A percentile compares a stretch with the other conserved stretches of the same genome.
These are phyloP conservation scores for Erodium maritimum DNA, from an alignment of 345 rosid species.

Conservation along the genomic window DNA sequence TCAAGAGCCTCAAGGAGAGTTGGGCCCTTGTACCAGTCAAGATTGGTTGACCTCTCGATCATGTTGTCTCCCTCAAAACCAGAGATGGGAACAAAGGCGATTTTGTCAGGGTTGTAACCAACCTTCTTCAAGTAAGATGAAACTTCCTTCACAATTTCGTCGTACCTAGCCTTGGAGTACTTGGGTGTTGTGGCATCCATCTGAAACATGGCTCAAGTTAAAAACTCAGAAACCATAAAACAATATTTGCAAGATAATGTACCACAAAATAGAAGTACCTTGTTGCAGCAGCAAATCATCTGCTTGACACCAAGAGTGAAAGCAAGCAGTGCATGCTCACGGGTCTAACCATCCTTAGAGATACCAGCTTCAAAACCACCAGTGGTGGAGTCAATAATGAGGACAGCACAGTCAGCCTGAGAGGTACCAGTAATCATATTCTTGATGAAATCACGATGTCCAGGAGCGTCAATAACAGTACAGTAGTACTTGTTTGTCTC, in stretches of 20 bases:
- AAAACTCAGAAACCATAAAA: no score
- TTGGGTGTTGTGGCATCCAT: conserved; percentile 25
- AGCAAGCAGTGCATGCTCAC: conserved; percentile 53
- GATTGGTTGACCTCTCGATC: no score
- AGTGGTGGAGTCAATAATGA: conserved; percentile 60
- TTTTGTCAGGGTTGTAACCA: conserved; percentile 21
- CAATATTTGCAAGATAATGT: no score
- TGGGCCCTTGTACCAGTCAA: no score
- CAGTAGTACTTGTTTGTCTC: conserved; percentile 61
- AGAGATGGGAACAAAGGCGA: no score
- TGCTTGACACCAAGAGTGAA: conserved; percentile 58
- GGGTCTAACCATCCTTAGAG: conserved; percentile 70
- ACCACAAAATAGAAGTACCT: conserved; percentile 16
- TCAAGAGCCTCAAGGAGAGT: no score
- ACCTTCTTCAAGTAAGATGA: conserved; percentile 23
- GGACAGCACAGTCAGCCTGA: conserved; percentile 66
- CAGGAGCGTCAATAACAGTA: conserved; percentile 65
- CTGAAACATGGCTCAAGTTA: no score
- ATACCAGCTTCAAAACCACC: conserved; percentile 78
- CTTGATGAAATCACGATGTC: conserved; percentile 64
- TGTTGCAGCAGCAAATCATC: conserved; percentile 65
- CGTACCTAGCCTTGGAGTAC: conserved; percentile 22
- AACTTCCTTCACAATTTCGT: conserved; percentile 24
- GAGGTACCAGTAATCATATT: conserved; percentile 70
- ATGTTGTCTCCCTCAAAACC: no score